Evolutionary conservation across 2,329 filamentous ascomycete genomes (phyloP).

Genomic region (Aspergillus sp.): DNA sequence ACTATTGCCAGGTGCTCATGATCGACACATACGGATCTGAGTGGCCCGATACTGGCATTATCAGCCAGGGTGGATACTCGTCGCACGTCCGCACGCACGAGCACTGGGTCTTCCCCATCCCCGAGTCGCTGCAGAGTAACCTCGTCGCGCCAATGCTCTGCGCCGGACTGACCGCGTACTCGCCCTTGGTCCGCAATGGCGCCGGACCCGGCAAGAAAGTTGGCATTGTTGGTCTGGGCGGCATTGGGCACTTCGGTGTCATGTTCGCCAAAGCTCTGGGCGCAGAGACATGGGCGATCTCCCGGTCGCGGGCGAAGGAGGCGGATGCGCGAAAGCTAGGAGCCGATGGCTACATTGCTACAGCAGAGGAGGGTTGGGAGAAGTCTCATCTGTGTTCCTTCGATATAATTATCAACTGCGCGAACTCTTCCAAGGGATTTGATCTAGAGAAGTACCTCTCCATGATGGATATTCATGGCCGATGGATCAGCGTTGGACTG

Average conservation of each 20-base stretch:
- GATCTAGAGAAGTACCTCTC: slow-evolving; percentile 66
- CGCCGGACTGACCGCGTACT: slow-evolving; percentile 77
- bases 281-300: slow-evolving; percentile 62
- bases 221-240: slow-evolving; percentile 52
- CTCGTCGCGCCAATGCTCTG: slow-evolving; percentile 79
- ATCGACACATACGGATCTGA: slow-evolving; percentile 57
- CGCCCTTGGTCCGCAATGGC: slow-evolving; percentile 72
- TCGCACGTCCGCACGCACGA: slow-evolving; percentile 72
- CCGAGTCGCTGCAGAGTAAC: slow-evolving; percentile 61
- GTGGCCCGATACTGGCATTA: slow-evolving; percentile 59
- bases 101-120: slow-evolving; percentile 70
- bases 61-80: slow-evolving; percentile 66
- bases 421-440: slow-evolving; percentile 70
- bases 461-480: slow-evolving; percentile 77
- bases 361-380: slow-evolving; percentile 59
- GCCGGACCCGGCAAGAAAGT: slow-evolving; percentile 62
- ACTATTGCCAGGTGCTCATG: slow-evolving; percentile 60
- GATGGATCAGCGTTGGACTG: slow-evolving; percentile 76
- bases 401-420: slow-evolving; percentile 70
- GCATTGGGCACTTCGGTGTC: slow-evolving; percentile 70
- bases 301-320: slow-evolving; percentile 60
- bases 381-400: slow-evolving; percentile 55
- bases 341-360: slow-evolving; percentile 61
- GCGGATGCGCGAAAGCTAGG: slow-evolving; percentile 60
- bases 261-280: slow-evolving; percentile 68